Conservation (phyloP, 306 rosid genomes). For the Senna tora region DNA sequence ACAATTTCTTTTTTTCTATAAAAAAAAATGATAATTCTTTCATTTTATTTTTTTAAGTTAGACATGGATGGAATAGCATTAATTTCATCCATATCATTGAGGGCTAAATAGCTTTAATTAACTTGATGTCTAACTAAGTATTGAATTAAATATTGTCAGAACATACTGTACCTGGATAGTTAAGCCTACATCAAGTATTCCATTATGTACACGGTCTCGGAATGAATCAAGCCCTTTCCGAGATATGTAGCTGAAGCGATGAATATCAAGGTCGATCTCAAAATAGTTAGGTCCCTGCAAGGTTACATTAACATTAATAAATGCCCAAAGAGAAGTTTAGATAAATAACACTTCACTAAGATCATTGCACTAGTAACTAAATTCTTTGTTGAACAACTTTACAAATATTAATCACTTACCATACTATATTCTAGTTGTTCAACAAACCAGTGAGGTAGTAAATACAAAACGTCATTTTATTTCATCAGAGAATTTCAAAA, state of each 20-base stretch:
- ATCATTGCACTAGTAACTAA: not conserved
- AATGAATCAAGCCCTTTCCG: conserved; percentile 92
- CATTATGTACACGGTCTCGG: conserved; percentile 67
- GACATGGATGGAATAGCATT: too few species aligned
- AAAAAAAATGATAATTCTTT: too few species aligned
- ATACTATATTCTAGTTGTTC: too few species aligned
- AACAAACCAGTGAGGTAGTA: too few species aligned
- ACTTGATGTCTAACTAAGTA: not conserved
- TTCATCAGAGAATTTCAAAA: too few species aligned
- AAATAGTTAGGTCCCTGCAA: conserved; percentile 83
- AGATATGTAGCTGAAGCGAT: conserved; percentile 89
- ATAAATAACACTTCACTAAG: conserved; percentile 1
- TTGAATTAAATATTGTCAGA: conserved; percentile 6
- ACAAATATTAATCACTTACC: not conserved
- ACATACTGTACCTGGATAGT: conserved; percentile 74
- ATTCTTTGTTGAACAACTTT: not conserved
- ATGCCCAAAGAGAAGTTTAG: not conserved
- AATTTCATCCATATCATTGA: not conserved
- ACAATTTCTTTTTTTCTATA: too few species aligned
- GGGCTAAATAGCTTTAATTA: not conserved
- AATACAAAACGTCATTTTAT: too few species aligned
- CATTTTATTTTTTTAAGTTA: too few species aligned
- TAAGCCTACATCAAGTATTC: conserved; percentile 77
- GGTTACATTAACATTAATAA: too few species aligned
- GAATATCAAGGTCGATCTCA: conserved; percentile 94